Base-by-base conservation (phyloP, 345 rosid species). In the Leavenworthia alabamica region DNA sequence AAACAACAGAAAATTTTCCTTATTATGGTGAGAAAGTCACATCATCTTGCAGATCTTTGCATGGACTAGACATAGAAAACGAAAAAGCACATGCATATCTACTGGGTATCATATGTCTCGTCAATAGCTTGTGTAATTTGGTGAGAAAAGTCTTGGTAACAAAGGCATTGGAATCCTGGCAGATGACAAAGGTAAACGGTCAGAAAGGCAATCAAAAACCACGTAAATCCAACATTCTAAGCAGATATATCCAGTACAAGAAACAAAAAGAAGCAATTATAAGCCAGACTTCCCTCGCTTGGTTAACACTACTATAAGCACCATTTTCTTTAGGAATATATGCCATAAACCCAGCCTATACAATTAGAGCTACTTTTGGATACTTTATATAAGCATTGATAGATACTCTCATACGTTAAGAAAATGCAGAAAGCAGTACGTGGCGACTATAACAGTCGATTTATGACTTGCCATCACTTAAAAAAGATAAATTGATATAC, bases 51-150 rank as follows among this genome's bases (percentile, higher is more conserved):
- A 83, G 80, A 69, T 80, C 96, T 72, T 75, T 77, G 68, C 52
- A 42, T 56, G 74, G 60, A 76, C 75, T 87, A 46, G 73, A 68
- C 51, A 74, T 10, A 59, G 86, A 82, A 76, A 92, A 74, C 23
- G 87, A 80, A 69, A 84, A 86, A 22, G 86, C 83, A 75, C 95
- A 92, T 33, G 98, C 95, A 74, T 86, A 92, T 83, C 83, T 79
- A 66, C 50, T 76, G 32, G 98, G 96, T 72, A 92, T 67, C 64
- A 54, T 72, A 47, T 43, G 86, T 63, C 75, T 82, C 76, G 69
- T 83, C 75, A 86, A 48, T 59, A 83, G 79, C 68, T 85, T 83
- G 69, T 73, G 77, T 46, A 73, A 75, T 80, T 86, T 86, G 47
- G 79, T 80, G 60, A 88, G 79, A 76, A 85, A 86, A 41, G 39